Conservation (phyloP, 441 rosid species). For the Macaranga tanarius region DNA sequence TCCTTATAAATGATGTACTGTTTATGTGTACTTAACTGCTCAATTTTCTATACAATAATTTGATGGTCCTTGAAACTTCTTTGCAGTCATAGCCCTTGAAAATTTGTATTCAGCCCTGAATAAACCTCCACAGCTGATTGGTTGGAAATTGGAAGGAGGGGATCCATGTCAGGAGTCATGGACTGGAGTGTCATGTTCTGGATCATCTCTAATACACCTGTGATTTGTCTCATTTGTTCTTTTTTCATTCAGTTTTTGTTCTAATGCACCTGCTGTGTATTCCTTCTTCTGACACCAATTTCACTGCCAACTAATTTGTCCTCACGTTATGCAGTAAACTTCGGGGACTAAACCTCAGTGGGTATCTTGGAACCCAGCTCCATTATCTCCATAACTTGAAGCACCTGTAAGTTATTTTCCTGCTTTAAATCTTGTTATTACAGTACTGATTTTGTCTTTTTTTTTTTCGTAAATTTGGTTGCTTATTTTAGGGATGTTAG, state of each 20-base stretch:
- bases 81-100: slow-evolving; percentile 64
- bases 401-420: slow-evolving; percentile 57
- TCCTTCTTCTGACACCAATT: background rate
- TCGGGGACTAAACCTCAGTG: slow-evolving; percentile 60
- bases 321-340: slow-evolving; percentile 48
- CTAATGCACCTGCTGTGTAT: background rate
- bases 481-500: slow-evolving; percentile 68
- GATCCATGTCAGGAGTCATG: slow-evolving; percentile 88
- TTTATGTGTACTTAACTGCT: background rate
- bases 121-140: slow-evolving; percentile 56
- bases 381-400: slow-evolving; percentile 64
- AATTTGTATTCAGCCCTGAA: slow-evolving; percentile 60
- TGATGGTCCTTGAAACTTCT: slow-evolving; percentile 1
- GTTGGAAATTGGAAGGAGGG: slow-evolving; percentile 71
- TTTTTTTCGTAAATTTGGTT: slow-evolving; percentile 20
- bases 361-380: slow-evolving; percentile 70
- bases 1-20: background rate
- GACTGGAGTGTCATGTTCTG: slow-evolving; percentile 81
- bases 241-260: background rate
- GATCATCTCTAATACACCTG: slow-evolving; percentile 68
- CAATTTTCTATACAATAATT: background rate
- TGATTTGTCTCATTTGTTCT: slow-evolving; percentile 31
- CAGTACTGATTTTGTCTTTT: slow-evolving; percentile 43
- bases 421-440: slow-evolving; percentile 45
- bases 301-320: slow-evolving; percentile 3